These are phyloP conservation scores for Teratosphaeria destructans DNA, from an alignment of 2,329 filamentous ascomycete genomes.

Conservation along the genomic window DNA sequence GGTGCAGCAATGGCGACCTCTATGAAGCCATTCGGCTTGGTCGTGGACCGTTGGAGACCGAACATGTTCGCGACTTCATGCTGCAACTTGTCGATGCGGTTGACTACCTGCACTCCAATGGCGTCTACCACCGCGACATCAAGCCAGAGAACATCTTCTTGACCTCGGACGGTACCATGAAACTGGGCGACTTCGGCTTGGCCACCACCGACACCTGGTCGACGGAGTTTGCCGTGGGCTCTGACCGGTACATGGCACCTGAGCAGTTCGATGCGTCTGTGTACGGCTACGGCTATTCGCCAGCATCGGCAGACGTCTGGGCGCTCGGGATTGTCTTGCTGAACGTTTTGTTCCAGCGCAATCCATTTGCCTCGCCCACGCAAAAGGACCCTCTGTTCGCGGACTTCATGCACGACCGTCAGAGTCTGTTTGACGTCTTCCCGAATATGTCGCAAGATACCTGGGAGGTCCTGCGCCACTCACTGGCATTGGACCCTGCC, in stretches of 20 bases:
- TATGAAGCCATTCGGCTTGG: slow-evolving; percentile 93
- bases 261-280: slow-evolving; percentile 90
- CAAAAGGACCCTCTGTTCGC: slow-evolving; percentile 86
- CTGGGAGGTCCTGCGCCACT: slow-evolving; percentile 83
- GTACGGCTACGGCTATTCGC: slow-evolving; percentile 65
- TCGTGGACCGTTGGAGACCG: slow-evolving; percentile 82
- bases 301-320: slow-evolving; percentile 91
- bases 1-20: slow-evolving; percentile 86
- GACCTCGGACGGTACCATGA: slow-evolving; percentile 75
- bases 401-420: slow-evolving; percentile 86
- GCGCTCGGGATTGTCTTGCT: slow-evolving; percentile 92
- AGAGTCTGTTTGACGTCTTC: slow-evolving; percentile 95
- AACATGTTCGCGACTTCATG: slow-evolving; percentile 97
- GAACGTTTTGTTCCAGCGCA: slow-evolving; percentile 93
- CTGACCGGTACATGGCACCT: slow-evolving; percentile 97
- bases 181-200: slow-evolving; percentile 92
- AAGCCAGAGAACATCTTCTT: slow-evolving; percentile 99
- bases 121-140: slow-evolving; percentile 93
- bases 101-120: slow-evolving; percentile 79
- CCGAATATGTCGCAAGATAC: slow-evolving; percentile 98
- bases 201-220: slow-evolving; percentile 86
- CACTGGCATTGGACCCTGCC: slow-evolving; percentile 79
- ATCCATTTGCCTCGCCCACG: slow-evolving; percentile 85
- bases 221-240: slow-evolving; percentile 85
- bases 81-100: slow-evolving; percentile 83